A percentile compares a stretch with the other conserved stretches of the same genome.
These are phyloP conservation scores for Diaporthe sp. DNA, from an alignment of 2,329 filamentous ascomycete species.

Conservation along the genomic window DNA sequence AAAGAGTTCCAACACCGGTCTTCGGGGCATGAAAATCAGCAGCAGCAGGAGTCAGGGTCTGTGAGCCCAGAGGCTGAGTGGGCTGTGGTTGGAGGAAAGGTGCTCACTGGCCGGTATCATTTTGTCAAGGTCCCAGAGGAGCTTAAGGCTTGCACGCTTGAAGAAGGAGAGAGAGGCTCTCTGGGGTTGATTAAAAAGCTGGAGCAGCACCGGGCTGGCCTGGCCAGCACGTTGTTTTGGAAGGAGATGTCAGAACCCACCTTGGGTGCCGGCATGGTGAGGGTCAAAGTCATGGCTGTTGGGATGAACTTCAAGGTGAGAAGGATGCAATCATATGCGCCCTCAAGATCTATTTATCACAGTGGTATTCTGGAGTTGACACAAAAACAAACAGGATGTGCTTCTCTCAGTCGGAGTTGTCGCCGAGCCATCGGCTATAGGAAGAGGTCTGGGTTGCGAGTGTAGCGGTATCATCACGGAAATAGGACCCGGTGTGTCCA, in stretches of 20 bases:
- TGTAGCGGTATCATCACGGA: slow-evolving; percentile 7
- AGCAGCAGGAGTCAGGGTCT: background rate
- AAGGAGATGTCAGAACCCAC: background rate
- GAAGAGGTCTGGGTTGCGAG: slow-evolving; percentile 2
- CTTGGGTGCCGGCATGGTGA: slow-evolving; percentile 40
- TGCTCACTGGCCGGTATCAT: background rate
- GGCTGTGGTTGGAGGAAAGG: background rate
- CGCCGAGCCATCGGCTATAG: background rate
- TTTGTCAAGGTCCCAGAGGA: background rate
- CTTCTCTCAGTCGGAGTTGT: slow-evolving; percentile 9
- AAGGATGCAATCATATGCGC: background rate
- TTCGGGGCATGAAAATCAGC: background rate
- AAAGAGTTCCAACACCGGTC: slow-evolving; percentile 21
- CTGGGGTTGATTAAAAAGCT: background rate
- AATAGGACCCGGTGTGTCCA: slow-evolving; percentile 32
- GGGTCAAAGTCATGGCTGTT: slow-evolving; percentile 43
- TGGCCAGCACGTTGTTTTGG: background rate
- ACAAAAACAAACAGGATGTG: background rate
- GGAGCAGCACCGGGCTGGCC: background rate
- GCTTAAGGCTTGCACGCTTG: background rate
- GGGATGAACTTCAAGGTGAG: slow-evolving; percentile 44
- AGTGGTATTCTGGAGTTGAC: background rate
- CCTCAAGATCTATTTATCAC: background rate
- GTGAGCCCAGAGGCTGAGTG: background rate
- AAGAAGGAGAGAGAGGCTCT: background rate